Evolutionary conservation across 768 basidiomycete genomes (phyloP).

Genomic region (Floccularia luteovirens): DNA sequence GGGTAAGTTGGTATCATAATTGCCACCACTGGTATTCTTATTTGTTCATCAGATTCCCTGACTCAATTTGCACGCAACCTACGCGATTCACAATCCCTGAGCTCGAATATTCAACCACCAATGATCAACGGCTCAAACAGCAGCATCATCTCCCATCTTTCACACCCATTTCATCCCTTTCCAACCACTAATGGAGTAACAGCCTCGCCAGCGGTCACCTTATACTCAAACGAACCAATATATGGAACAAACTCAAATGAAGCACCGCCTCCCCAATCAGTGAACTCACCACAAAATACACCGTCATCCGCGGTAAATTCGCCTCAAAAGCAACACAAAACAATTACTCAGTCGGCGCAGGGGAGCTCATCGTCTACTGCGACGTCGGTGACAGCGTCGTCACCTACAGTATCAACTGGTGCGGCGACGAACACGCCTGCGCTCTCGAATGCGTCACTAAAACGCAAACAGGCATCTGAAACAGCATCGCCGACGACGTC

Average conservation of each 20-base stretch:
- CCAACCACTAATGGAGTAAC: slow-evolving; percentile 7
- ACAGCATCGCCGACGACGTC: slow-evolving; percentile 44
- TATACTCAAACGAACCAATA: slow-evolving; percentile 43
- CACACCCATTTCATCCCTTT: slow-evolving; percentile 14
- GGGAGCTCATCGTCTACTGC: slow-evolving; percentile 12
- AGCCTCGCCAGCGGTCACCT: slow-evolving; percentile 24
- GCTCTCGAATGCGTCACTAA: slow-evolving; percentile 39
- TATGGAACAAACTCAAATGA: slow-evolving; percentile 35
- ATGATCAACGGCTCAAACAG: slow-evolving; percentile 10
- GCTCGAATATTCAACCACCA: slow-evolving; percentile 10
- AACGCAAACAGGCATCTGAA: slow-evolving; percentile 42
- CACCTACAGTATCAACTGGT: slow-evolving; percentile 22
- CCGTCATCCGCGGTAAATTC: slow-evolving; percentile 44
- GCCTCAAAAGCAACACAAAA: slow-evolving; percentile 59
- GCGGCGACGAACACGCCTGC: slow-evolving; percentile 43
- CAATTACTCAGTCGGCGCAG: slow-evolving; percentile 33
- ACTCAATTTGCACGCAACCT: slow-evolving; percentile 30
- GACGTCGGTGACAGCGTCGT: slow-evolving; percentile 17
- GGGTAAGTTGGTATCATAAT: slow-evolving; percentile 37
- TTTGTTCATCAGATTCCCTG: slow-evolving; percentile 27
- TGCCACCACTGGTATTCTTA: slow-evolving; percentile 1
- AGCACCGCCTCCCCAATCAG: slow-evolving; percentile 17
- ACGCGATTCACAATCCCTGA: slow-evolving; percentile 24
- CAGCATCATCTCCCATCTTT: slow-evolving; percentile 1
- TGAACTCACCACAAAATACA: slow-evolving; percentile 44